Base-by-base conservation (phyloP, 352 stramenopile species). In the Blastocystis sp. region DNA sequence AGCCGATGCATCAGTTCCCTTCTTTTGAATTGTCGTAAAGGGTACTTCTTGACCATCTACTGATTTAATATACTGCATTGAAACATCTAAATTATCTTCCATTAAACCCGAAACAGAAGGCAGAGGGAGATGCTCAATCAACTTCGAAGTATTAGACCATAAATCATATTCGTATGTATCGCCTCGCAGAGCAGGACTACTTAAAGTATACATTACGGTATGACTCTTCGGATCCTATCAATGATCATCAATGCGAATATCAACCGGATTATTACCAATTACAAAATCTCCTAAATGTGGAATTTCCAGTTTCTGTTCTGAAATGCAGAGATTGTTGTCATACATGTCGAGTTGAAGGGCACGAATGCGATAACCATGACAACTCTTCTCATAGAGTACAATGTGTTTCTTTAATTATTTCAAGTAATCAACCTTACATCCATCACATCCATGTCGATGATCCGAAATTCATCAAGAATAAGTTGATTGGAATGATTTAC, bases 401-500 rank as follows among this genome's bases (percentile, higher is more conserved):
- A 84, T 84, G 17, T 84, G 73, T 27, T 84, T 58, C 73, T 84
- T 27, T 37, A 9, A n/a, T 66, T 35, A 68, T 7, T 7, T 7
- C 22, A 7, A 33, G 5, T 13, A 13, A 19, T 15, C 0, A 27
- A 27, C 19, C 17, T 19, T 40, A 84, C 73, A 33, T 69, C 59
- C 73, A 84, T n/a, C 22, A 84, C 44, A 44, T 84, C 73, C 73
- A 84, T 84, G 30, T 84, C 73, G 51, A 84, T 66, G 53, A 84
- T 84, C 6, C 73, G 44, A 30, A 69, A 84, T 17, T 2, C 15
- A 44, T 84, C 73, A n/a, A n/a, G 11, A 30, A 84, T 84, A 1
- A 66, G 7, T 37, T 33, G 19, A 78, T 53, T 22, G 11, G 66
- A 78, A 30, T 30, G n/a, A 78, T 11, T 57, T 51, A 40, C 4